phyloP scores from a whole-genome alignment of 1,284 basidiomycete genomes.

The Ceratobasidium sp. region DNA sequence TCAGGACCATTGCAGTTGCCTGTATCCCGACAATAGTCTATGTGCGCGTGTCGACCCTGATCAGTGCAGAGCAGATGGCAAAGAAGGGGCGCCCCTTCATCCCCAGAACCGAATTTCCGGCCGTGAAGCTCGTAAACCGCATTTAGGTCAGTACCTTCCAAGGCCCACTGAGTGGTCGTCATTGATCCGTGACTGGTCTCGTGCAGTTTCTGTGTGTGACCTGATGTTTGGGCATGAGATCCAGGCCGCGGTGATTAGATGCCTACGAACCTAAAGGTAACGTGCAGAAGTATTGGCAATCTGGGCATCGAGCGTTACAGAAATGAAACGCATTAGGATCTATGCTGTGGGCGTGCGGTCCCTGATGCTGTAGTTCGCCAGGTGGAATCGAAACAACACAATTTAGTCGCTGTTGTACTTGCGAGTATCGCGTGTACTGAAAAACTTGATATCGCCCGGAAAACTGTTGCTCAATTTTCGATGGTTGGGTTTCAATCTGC shows the following conservation, averaged over 20 bases:
- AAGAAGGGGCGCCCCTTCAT: conserved; percentile 75
- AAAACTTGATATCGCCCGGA: conserved; percentile 64
- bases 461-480: conserved; percentile 71
- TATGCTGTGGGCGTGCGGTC: conserved; percentile 65
- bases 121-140: conserved; percentile 67
- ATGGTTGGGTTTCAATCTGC: conserved; percentile 70
- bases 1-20: conserved; percentile 62
- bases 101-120: conserved; percentile 68
- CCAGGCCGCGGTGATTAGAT: not conserved
- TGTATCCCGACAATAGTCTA: conserved; percentile 69
- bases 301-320: conserved; percentile 69
- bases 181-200: conserved; percentile 76
- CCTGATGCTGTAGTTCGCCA: conserved; percentile 62
- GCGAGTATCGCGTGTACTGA: conserved; percentile 57
- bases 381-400: conserved; percentile 66
- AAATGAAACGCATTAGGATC: conserved; percentile 65
- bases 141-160: conserved; percentile 67
- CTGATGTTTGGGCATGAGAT: conserved; percentile 55
- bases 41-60: conserved; percentile 69
- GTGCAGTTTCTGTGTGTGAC: conserved; percentile 71
- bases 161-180: conserved; percentile 69
- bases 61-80: conserved; percentile 70
- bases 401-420: conserved; percentile 63
- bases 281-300: conserved; percentile 72
- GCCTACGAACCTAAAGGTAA: conserved; percentile 66